Percentiles rank a stretch among this genome's conserved stretches.
Conservation (phyloP, 2,329 filamentous ascomycete genomes). For the Tolypocladium tundrense region DNA sequence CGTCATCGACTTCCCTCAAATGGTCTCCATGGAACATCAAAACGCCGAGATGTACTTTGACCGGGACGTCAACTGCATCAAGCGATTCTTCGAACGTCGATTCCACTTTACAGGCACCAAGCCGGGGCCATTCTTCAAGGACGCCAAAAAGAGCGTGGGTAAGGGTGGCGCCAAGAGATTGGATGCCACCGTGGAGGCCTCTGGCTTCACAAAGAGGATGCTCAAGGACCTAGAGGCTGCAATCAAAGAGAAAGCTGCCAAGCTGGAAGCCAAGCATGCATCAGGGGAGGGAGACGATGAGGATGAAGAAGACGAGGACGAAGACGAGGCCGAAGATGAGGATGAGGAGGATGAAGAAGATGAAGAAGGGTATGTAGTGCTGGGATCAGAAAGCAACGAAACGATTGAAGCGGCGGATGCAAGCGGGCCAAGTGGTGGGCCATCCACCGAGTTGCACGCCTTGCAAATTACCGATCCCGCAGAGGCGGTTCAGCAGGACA, state of each 20-base stretch:
- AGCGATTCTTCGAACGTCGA: conserved; percentile 80
- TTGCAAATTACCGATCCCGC: background rate
- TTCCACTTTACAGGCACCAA: conserved; percentile 81
- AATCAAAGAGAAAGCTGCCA: conserved; percentile 64
- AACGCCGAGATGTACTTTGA: conserved; percentile 98
- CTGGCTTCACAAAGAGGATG: conserved; percentile 95
- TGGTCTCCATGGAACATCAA: conserved; percentile 86
- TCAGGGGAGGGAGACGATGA: conserved; percentile 13
- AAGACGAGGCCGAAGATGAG: conserved; percentile 17
- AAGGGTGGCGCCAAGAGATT: conserved; percentile 58
- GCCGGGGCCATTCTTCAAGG: conserved; percentile 74
- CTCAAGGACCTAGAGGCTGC: conserved; percentile 86
- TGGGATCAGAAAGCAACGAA: background rate
- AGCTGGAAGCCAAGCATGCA: conserved; percentile 23
- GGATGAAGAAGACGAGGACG: conserved; percentile 16
- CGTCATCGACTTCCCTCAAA: conserved; percentile 96
- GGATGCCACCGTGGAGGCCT: conserved; percentile 83
- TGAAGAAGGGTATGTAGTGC: background rate
- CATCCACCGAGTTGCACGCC: background rate
- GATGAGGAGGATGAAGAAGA: conserved; percentile 13
- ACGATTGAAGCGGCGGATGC: background rate
- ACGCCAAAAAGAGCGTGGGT: conserved; percentile 66
- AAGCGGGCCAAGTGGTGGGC: background rate
- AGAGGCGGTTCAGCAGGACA: conserved; percentile 13
- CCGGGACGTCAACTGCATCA: conserved; percentile 89